Base-by-base conservation (phyloP, 345 rosid species). In the Pugionium cornutum region DNA sequence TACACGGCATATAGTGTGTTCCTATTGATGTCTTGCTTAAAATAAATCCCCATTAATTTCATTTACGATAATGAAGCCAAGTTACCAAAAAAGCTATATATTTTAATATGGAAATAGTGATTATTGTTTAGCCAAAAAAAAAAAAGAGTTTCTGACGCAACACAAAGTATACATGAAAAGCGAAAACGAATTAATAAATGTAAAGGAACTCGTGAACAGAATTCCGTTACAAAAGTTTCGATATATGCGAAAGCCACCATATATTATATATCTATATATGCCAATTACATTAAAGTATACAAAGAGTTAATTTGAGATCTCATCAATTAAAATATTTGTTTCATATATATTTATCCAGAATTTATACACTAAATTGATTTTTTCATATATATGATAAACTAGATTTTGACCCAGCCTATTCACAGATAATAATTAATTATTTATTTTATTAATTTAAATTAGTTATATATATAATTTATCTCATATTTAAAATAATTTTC, bases 161-260 rank as follows among this genome's bases (percentile, higher is more conserved):
- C 67, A 59, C 63, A 53, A 66, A 66, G 72, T 52, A 4, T 32
- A 73, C 62, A 66, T 73, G 72, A 73, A 72, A 67, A 61, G 52
- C 34, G 35, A 52, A 45, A 52, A 47, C 61, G 36, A 39, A 40
- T 49, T 42, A 9, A 26, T 25, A 36, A 52, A 67, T 36, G 58
- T 9, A 32, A 73, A 53, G 52, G 18, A 66, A 30, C 76, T 66
- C 72, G 52, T 73, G 77, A 73, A 25, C 30, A 30, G 35, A 73
- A 66, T 43, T 65, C 71, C 0, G 71, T 72, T 65, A 51, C 54
- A 54, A 43, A 43, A 61, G 51, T 32, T 61, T 45, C 3, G 3
- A 18, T 36, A 27, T 53, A 34, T 53, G 9, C 27, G 41, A 30
- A 40, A 9, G 27, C 40, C 54, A 47, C 6, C 3, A 6, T 43